Evolutionary conservation across 257 asterid species (phyloP), one percentile per base, ranked within the genome.

Genomic region (Parsonsia alboflavescens): DNA sequence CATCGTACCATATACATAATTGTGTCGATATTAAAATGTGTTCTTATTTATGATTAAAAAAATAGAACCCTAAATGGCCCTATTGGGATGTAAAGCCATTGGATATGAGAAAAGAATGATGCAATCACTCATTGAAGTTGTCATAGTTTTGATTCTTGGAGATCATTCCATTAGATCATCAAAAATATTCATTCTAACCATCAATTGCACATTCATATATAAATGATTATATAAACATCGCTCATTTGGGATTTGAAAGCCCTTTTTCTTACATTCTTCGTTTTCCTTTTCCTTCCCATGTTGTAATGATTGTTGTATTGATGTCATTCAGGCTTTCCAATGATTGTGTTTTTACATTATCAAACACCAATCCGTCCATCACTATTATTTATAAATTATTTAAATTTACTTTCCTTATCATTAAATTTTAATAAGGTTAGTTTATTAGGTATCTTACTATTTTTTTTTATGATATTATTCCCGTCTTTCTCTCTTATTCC

Each of bases 251-350:
- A 61, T 61, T 61, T 70, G 46, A 44, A 48, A 70, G 73, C 73
- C 30, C 62, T 39, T 11, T 45, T 22, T 67, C 50, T 42, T 19
- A 22, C 39, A 13, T 68, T 70, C 30, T 73, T 68, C 76, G 39
- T 33, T 33, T 33, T 33, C 39, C 39, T 33, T 33, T 33, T 33
- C 39, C 39, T 33, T 33, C 39, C 80, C 3, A 78, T 78, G 77
- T 74, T 79, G 75, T 44, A 83, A 85, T 85, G 80, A 85, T 83
- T 79, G 71, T 67, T 41, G 58, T 70, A 48, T 74, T 78, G 83
- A 81, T 73, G 82, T 73, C 86, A 79, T 70, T 73, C 28, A 56
- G 39, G 69, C 21, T 74, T 65, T 78, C 74, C 74, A 73, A 82
- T 78, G 81, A 83, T 82, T 84, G 77, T 63, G 26, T 70, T 64